phyloP scores from a whole-genome alignment of 768 basidiomycete genomes.

The Serendipita sp. region DNA sequence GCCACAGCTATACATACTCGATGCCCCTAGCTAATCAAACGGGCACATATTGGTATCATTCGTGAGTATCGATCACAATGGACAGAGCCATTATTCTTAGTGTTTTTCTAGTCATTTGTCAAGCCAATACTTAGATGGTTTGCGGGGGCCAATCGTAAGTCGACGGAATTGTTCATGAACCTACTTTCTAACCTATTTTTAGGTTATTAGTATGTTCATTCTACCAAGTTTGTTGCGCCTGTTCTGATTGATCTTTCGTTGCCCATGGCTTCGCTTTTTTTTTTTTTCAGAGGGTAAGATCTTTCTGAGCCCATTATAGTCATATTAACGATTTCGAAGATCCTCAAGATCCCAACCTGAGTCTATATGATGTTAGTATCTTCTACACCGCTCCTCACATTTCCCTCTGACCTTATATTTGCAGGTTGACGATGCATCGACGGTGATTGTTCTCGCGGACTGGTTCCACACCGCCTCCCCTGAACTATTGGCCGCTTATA shows the following conservation, averaged over 20 bases:
- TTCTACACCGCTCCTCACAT: not conserved
- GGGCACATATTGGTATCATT: slow-evolving; percentile 10
- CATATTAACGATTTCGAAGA: not conserved
- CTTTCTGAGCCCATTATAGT: slow-evolving; percentile 16
- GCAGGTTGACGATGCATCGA: slow-evolving; percentile 17
- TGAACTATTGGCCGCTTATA: slow-evolving; percentile 15
- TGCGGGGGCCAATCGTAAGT: not conserved
- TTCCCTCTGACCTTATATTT: not conserved
- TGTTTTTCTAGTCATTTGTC: not conserved
- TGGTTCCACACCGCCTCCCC: slow-evolving; percentile 18
- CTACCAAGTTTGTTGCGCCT: not conserved
- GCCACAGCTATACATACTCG: not conserved
- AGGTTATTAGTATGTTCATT: slow-evolving; percentile 1
- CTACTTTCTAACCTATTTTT: not conserved
- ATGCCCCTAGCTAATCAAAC: not conserved
- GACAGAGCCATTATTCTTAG: too few relatives aligned
- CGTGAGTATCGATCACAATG: not conserved
- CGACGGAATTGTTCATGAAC: not conserved
- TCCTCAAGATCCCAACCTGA: not conserved
- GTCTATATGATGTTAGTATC: slow-evolving; percentile 21
- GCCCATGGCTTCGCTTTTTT: too few relatives aligned
- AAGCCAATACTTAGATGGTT: not conserved
- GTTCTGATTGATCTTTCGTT: slow-evolving; percentile 11
- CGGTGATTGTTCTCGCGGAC: slow-evolving; percentile 27
- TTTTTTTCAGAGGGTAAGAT: slow-evolving; percentile 26